phyloP scores from a whole-genome alignment of 1,284 basidiomycete genomes.

The Ustilago esculenta region DNA sequence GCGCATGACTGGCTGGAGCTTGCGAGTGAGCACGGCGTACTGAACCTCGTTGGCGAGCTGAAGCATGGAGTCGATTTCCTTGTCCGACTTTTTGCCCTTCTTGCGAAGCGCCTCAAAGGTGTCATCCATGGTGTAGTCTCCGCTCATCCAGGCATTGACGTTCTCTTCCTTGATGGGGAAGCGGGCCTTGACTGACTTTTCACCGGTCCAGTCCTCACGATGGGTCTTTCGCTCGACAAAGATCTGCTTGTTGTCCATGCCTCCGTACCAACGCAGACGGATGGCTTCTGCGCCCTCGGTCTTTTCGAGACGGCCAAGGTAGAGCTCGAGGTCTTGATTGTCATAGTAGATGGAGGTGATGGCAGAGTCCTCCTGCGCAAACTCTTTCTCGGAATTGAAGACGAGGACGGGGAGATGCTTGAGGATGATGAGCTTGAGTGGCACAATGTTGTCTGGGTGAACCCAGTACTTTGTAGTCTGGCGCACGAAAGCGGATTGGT shows the following conservation, averaged over 20 bases:
- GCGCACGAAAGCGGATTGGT: conserved; percentile 93
- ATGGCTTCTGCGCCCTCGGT: conserved; percentile 98
- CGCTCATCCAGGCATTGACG: conserved; percentile 88
- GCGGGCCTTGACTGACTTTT: conserved; percentile 97
- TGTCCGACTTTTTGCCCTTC: conserved; percentile 93
- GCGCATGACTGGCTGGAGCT: conserved; percentile 84
- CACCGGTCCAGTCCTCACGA: conserved; percentile 98
- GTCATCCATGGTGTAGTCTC: conserved; percentile 91
- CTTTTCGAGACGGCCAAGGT: conserved; percentile 95
- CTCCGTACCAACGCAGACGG: conserved; percentile 97
- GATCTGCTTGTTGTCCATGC: conserved; percentile 78
- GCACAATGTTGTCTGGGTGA: conserved; percentile 79
- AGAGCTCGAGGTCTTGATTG: conserved; percentile 95
- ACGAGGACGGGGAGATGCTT: conserved; percentile 80
- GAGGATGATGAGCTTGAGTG: conserved; percentile 93
- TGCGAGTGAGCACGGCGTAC: conserved; percentile 85
- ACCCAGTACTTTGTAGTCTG: conserved; percentile 99
- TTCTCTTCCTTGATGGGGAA: conserved; percentile 96
- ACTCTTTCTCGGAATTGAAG: conserved; percentile 95
- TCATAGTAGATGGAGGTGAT: conserved; percentile 90
- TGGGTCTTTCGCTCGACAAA: conserved; percentile 99
- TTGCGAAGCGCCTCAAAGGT: conserved; percentile 88
- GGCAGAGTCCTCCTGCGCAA: conserved; percentile 84
- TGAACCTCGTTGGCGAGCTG: conserved; percentile 96
- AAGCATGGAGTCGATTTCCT: conserved; percentile 93